Conservation (phyloP, 208 protist species). For the Crithidia bombi region DNA sequence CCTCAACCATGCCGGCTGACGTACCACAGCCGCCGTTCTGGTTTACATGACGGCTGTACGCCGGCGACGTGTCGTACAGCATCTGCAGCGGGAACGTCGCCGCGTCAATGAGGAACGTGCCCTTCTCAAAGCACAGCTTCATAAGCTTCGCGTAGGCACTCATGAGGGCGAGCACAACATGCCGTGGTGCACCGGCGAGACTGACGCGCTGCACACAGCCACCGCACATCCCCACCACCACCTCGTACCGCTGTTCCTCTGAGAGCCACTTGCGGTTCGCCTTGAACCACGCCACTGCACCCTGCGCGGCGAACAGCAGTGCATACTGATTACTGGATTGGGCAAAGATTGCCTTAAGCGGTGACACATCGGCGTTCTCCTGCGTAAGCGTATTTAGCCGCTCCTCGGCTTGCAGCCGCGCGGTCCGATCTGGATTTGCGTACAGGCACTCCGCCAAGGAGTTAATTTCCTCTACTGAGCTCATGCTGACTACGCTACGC, state of each 20-base stretch:
- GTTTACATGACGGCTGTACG: conserved; percentile 22
- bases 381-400: conserved; percentile 53
- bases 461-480: conserved; percentile 69
- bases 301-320: conserved; percentile 76
- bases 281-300: conserved; percentile 73
- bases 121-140: conserved; percentile 74
- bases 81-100: conserved; percentile 60
- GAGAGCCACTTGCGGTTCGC: conserved; percentile 58
- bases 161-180: conserved; percentile 64
- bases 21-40: conserved; percentile 34
- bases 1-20: neutral
- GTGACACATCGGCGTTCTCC: conserved; percentile 50
- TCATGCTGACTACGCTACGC: conserved; percentile 28
- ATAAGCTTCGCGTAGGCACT: conserved; percentile 63
- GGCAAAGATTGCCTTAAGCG: conserved; percentile 54
- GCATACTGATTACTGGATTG: conserved; percentile 81
- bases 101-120: conserved; percentile 52
- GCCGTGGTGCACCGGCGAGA: conserved; percentile 61
- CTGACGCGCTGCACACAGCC: conserved; percentile 64
- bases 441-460: conserved; percentile 73
- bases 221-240: conserved; percentile 65
- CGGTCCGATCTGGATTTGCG: conserved; percentile 50
- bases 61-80: conserved; percentile 34
- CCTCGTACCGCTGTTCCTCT: conserved; percentile 37
- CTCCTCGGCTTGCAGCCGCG: conserved; percentile 50